Evolutionary conservation across 148 eudicot species (phyloP), one percentile per base, ranked within the genome.

Genomic region (Pouteria glomerata): DNA sequence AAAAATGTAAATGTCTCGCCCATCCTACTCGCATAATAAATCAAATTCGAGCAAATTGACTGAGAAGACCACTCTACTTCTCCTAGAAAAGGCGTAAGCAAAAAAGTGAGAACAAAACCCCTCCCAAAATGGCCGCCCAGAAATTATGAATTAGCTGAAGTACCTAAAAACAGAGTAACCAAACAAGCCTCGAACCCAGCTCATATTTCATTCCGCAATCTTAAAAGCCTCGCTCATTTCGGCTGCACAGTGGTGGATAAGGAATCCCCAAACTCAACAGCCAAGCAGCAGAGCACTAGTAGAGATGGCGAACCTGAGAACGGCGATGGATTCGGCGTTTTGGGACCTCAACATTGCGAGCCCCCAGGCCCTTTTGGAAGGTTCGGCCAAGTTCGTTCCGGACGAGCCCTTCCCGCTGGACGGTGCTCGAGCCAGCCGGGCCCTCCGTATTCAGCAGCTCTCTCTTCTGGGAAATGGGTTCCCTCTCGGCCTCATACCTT

Each of bases 401-500:
- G 88, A 89, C 8, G 86, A 88, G 68, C 86, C 91, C 3, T 58
- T 81, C 24, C 98, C 98, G 16, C 10, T 85, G 0, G 98, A 90
- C 72, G 87, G 76, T 3, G 76, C 89, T 80, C 79, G 81, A 51
- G 86, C 89, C 6, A 78, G 96, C 30, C 77, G 70, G 70, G 85
- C 69, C 27, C 79, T 83, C 7, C 71, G 96, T 66, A 75, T 81
- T 1, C 91, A 84, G 56, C 93, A 93, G 73, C 76, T 93, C 3
- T 88, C 90, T 0, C 57, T 88, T 23, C 26, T 90, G 27, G 74
- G 87, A 18, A 80, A 70, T 61, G 98, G 98, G 35, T 90, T 90
- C 59, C 98, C 98, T 12, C 75, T 93, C 18, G 93, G 98, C 2
- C 71, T 93, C 14, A 77, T 93, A n/a, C 98, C 98, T 45, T 83